phyloP scores from a whole-genome alignment of 2,329 filamentous ascomycete genomes.

The Diaporthe australafricana region DNA sequence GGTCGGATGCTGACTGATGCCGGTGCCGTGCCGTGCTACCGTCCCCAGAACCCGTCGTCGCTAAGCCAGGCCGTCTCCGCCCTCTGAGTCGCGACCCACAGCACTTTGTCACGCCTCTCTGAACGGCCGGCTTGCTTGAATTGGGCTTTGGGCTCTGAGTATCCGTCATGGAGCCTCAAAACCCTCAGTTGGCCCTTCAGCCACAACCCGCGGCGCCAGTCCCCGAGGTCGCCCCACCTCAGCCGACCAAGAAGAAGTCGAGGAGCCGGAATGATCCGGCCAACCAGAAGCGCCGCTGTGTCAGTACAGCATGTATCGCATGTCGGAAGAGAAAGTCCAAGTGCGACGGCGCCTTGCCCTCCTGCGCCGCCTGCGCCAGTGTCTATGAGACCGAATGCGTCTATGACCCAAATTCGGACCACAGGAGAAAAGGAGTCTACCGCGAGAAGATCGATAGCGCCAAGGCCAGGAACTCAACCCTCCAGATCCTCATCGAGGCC shows the following conservation, averaged over 20 bases:
- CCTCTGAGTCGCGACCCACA: background rate
- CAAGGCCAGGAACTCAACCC: slow-evolving; percentile 86
- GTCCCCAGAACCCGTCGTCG: background rate
- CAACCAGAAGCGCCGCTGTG: slow-evolving; percentile 77
- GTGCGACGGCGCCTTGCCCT: slow-evolving; percentile 92
- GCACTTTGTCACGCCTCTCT: background rate
- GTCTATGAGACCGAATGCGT: slow-evolving; percentile 92
- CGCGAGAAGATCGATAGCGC: slow-evolving; percentile 91
- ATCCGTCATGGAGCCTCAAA: slow-evolving; percentile 29
- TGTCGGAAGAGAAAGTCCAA: slow-evolving; percentile 85
- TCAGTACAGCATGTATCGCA: slow-evolving; percentile 86
- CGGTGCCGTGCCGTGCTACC: slow-evolving; percentile 17
- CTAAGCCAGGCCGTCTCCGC: slow-evolving; percentile 8
- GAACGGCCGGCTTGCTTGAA: background rate
- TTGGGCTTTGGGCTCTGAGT: background rate
- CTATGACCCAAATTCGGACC: slow-evolving; percentile 96
- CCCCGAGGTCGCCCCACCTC: background rate
- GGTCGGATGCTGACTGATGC: slow-evolving; percentile 34
- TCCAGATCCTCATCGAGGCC: slow-evolving; percentile 93
- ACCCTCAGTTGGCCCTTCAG: slow-evolving; percentile 28
- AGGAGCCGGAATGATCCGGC: slow-evolving; percentile 60
- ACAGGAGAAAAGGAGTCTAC: slow-evolving; percentile 95
- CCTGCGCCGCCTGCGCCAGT: slow-evolving; percentile 94
- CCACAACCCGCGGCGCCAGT: background rate
- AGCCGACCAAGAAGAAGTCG: slow-evolving; percentile 60